phyloP scores from a whole-genome alignment of 495 filamentous ascomycete genomes.

The Penicillium paxilli region DNA sequence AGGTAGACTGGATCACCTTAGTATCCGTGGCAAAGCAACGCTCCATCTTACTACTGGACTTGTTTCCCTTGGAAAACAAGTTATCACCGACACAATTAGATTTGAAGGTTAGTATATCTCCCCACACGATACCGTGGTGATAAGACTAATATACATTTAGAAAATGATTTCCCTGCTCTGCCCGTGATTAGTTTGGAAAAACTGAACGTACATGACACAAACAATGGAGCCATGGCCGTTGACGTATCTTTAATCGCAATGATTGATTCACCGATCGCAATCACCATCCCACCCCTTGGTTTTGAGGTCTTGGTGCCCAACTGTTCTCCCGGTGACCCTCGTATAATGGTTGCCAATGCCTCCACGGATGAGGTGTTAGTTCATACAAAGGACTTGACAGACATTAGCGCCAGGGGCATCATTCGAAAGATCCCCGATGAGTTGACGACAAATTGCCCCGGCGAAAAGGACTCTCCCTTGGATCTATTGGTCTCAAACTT shows the following conservation, averaged over 20 bases:
- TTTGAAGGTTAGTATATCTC: slow-evolving; percentile 66
- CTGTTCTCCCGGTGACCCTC: slow-evolving; percentile 61
- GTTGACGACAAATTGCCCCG: slow-evolving; percentile 70
- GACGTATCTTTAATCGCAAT: slow-evolving; percentile 68
- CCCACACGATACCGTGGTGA: neutral
- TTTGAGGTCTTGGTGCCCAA: slow-evolving; percentile 83
- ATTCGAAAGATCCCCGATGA: slow-evolving; percentile 69
- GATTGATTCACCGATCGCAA: slow-evolving; percentile 72
- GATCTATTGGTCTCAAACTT: slow-evolving; percentile 82
- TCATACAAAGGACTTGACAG: slow-evolving; percentile 60
- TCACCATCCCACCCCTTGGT: slow-evolving; percentile 73
- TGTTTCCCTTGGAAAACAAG: slow-evolving; percentile 71
- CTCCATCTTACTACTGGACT: slow-evolving; percentile 75
- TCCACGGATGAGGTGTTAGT: slow-evolving; percentile 64
- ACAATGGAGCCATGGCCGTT: slow-evolving; percentile 66
- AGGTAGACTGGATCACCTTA: slow-evolving; percentile 67
- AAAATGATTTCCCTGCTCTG: slow-evolving; percentile 67
- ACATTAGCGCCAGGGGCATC: slow-evolving; percentile 66
- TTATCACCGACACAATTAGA: slow-evolving; percentile 64
- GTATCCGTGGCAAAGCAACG: slow-evolving; percentile 66
- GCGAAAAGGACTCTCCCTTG: slow-evolving; percentile 73
- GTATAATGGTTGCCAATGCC: slow-evolving; percentile 76
- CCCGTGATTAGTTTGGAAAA: slow-evolving; percentile 76
- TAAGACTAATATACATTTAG: slow-evolving; percentile 30
- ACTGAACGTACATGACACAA: slow-evolving; percentile 71